Evolutionary conservation across 2,329 filamentous ascomycete genomes (phyloP).

Genomic region (Ramularia endophylla): DNA sequence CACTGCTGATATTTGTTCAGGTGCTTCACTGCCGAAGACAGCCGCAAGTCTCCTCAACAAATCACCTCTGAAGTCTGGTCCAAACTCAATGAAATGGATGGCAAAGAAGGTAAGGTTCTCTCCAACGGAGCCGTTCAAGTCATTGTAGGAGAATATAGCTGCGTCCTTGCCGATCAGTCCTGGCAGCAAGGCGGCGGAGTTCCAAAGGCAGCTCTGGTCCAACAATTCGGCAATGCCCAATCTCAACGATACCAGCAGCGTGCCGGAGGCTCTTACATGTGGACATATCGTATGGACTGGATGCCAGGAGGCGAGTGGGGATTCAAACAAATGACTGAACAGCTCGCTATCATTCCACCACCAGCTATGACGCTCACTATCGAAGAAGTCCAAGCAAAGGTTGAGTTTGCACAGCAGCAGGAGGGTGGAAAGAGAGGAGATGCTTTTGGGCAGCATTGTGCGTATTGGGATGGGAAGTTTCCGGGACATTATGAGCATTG

Average conservation of each 20-base stretch:
- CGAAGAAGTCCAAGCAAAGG: constrained; percentile 33
- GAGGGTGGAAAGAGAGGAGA: constrained; percentile 32
- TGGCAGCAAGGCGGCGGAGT: constrained; percentile 36
- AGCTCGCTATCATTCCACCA: constrained; percentile 39
- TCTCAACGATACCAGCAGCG: constrained; percentile 44
- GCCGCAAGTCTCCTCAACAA: constrained; percentile 45
- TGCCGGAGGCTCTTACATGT: constrained; percentile 51
- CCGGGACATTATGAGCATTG: constrained; percentile 47
- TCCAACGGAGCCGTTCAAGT: constrained; percentile 47
- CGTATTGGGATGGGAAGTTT: constrained; percentile 45
- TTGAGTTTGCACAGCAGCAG: constrained; percentile 37
- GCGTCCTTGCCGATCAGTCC: constrained; percentile 48
- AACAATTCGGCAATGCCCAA: constrained; percentile 46
- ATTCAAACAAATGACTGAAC: constrained; percentile 48
- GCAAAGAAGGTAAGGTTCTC: constrained; percentile 43
- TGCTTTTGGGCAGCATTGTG: constrained; percentile 40
- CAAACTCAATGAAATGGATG: constrained; percentile 43
- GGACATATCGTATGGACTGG: constrained; percentile 58
- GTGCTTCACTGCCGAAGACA: constrained; percentile 50
- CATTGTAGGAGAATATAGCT: constrained; percentile 55
- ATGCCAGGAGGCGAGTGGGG: constrained; percentile 58
- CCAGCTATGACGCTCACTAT: constrained; percentile 32
- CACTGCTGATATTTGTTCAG: too few species aligned
- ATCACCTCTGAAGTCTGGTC: constrained; percentile 43
- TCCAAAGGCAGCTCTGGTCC: constrained; percentile 36